Conservation (phyloP, 306 rosid species). For the Coriaria nepalensis region DNA sequence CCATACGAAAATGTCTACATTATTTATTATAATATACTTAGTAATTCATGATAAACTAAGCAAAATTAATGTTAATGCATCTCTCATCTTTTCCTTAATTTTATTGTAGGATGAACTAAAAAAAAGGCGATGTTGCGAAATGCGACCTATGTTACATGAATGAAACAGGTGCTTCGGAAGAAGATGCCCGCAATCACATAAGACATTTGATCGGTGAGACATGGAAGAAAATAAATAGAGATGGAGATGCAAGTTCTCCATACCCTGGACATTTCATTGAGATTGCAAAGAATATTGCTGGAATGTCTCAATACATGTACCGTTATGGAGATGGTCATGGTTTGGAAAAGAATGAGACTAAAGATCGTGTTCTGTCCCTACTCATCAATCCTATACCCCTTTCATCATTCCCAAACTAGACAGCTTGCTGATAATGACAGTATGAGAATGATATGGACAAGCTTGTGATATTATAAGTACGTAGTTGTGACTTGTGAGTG, state of each 20-base stretch:
- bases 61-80: background rate
- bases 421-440: too few relatives aligned
- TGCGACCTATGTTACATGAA: slow-evolving; percentile 8
- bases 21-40: too few relatives aligned
- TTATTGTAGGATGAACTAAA: slow-evolving; percentile 2
- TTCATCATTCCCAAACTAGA: too few relatives aligned
- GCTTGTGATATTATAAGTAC: too few relatives aligned
- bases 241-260: background rate
- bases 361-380: slow-evolving; percentile 1
- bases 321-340: slow-evolving; percentile 5
- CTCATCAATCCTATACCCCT: background rate
- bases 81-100: background rate
- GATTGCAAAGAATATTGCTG: background rate
- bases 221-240: slow-evolving; percentile 12
- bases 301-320: slow-evolving; percentile 7
- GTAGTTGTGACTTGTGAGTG: too few relatives aligned
- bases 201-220: background rate
- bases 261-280: background rate
- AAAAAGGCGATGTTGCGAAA: slow-evolving; percentile 10
- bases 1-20: too few relatives aligned
- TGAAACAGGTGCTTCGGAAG: slow-evolving; percentile 4
- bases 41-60: background rate
- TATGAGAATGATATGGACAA: too few relatives aligned
- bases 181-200: slow-evolving; percentile 2
- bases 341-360: background rate